Conservation (phyloP, 2,329 filamentous ascomycete species). For the Helicocarpus griseus region DNA sequence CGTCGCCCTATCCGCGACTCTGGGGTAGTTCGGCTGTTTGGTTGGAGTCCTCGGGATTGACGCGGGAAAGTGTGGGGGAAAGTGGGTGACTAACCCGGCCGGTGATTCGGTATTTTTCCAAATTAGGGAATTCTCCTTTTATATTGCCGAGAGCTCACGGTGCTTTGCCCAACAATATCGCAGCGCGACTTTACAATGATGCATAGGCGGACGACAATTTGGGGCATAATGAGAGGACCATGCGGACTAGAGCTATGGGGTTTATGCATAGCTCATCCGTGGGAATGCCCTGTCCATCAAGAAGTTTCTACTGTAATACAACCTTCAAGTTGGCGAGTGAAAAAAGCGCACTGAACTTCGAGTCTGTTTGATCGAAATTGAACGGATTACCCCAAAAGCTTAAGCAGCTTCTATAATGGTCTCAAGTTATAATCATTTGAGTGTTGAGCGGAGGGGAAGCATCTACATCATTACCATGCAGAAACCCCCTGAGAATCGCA, state of each 20-base stretch:
- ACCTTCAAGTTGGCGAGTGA: too few species aligned
- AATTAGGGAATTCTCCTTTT: neutral
- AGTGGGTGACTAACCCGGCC: neutral
- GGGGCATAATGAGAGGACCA: neutral
- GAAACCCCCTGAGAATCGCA: conserved; percentile 44
- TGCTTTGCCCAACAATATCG: neutral
- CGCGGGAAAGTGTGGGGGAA: neutral
- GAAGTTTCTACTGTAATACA: too few species aligned
- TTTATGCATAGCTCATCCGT: too few species aligned
- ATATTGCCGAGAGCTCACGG: neutral
- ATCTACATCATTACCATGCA: conserved; percentile 46
- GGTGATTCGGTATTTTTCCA: neutral
- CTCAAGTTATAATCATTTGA: neutral
- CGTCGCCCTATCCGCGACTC: neutral
- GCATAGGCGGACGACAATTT: neutral
- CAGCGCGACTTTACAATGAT: neutral
- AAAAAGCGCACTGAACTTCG: too few species aligned
- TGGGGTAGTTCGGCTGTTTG: neutral
- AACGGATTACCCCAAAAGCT: too few species aligned
- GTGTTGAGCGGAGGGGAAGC: conserved; percentile 21
- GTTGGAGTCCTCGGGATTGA: neutral
- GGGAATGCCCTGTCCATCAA: too few species aligned
- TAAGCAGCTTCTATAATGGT: too few species aligned
- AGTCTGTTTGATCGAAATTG: too few species aligned
- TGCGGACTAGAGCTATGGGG: too few species aligned